A percentile compares a stretch with the other conserved stretches of the same genome.
These are phyloP conservation scores for Diaporthe nobilis DNA, from an alignment of 2,329 filamentous ascomycete species.

Conservation along the genomic window DNA sequence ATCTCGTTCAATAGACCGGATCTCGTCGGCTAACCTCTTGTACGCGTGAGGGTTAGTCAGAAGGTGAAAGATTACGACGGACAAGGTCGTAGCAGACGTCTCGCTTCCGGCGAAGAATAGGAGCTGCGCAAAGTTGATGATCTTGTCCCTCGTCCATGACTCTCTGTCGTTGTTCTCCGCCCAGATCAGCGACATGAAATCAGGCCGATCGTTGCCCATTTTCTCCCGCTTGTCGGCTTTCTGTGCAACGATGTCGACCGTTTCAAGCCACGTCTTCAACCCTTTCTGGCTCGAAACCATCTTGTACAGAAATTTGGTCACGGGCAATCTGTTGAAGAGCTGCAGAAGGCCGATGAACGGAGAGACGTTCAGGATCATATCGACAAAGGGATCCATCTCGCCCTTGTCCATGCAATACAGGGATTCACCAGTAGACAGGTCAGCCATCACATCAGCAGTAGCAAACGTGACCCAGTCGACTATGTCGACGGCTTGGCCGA, in stretches of 20 bases:
- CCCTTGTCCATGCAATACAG: constrained; percentile 12
- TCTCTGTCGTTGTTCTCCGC: constrained; percentile 42
- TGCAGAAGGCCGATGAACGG: constrained; percentile 8
- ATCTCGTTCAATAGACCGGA: constrained; percentile 47
- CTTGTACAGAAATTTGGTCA: constrained; percentile 9
- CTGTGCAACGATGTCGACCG: constrained; percentile 26
- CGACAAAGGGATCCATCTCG: constrained; percentile 12
- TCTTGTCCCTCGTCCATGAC: constrained; percentile 36
- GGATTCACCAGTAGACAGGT: constrained; percentile 44
- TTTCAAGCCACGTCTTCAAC: constrained; percentile 5
- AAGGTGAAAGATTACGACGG: constrained; percentile 17
- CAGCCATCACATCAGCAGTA: constrained; percentile 46
- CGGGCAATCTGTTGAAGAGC: constrained; percentile 6
- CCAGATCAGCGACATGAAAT: constrained; percentile 47
- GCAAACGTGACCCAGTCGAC: constrained; percentile 43
- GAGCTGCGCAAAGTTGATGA: constrained; percentile 41
- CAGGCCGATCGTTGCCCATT: constrained; percentile 46
- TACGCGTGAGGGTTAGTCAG: constrained; percentile 1
- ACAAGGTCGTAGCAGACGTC: constrained; percentile 57
- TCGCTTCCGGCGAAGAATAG: constrained; percentile 43
- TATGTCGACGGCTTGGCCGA: constrained; percentile 42
- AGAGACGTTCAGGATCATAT: constrained; percentile 24
- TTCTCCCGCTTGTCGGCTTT: constrained; percentile 49
- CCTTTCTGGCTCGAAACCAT: neutral
- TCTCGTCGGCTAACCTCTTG: constrained; percentile 46